A percentile compares a stretch with the other conserved stretches of the same genome.
phyloP scores from a whole-genome alignment of 164 flowering plant genomes.

The Kalanchoe fedtschenkoi region DNA sequence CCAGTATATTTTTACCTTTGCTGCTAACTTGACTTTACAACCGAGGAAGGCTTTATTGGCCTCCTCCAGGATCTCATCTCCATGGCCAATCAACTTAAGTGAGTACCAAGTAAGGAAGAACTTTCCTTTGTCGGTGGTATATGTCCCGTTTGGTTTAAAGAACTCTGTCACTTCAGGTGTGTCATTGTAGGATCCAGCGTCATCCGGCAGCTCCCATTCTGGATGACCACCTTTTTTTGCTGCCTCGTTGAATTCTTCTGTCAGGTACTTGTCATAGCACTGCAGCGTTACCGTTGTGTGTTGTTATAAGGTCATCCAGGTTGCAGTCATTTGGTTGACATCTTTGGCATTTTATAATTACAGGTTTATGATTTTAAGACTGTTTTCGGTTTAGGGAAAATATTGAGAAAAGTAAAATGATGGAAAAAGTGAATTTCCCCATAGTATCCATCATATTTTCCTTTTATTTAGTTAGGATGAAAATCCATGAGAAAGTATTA shows the following conservation, averaged over 20 bases:
- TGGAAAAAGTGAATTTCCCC: no score
- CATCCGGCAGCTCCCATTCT: conserved; percentile 69
- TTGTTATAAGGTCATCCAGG: no score
- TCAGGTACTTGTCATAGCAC: conserved; percentile 77
- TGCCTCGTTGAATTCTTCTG: conserved; percentile 49
- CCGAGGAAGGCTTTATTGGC: conserved; percentile 65
- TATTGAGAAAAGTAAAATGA: no score
- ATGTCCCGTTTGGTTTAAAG: conserved; percentile 53
- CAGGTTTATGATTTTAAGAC: no score
- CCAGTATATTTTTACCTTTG: conserved; percentile 35
- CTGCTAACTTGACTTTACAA: conserved; percentile 58
- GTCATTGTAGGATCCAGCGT: conserved; percentile 73
- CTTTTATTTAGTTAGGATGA: no score
- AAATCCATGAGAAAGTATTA: no score
- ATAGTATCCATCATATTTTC: no score
- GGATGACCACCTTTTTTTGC: conserved; percentile 51
- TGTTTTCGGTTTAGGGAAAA: no score
- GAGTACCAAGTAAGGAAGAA: conserved; percentile 90
- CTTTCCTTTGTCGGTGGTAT: conserved; percentile 57
- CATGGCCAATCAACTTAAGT: conserved; percentile 54
- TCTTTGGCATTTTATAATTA: no score
- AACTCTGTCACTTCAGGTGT: conserved; percentile 56
- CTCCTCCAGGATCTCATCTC: conserved; percentile 77
- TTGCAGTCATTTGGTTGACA: no score
- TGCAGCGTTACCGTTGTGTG: conserved; percentile 20